Conservation (phyloP, 352 stramenopile genomes). For the Phytophthora sp. region DNA sequence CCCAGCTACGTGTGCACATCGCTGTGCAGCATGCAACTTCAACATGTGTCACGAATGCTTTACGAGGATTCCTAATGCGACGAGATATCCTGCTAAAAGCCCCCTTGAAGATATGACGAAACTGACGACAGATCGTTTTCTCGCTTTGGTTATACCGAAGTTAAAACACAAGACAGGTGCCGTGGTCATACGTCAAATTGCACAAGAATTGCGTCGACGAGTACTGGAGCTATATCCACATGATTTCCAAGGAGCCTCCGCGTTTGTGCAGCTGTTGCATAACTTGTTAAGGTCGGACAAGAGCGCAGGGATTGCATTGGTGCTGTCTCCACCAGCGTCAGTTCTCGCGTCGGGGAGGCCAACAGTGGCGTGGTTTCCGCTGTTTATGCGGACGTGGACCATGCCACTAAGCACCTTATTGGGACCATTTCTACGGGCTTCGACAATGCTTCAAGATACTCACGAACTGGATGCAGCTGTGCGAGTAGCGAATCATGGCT, state of each 20-base stretch:
- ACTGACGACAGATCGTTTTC: constrained; percentile 38
- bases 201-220: constrained; percentile 52
- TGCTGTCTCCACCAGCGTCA: constrained; percentile 30
- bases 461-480: constrained; percentile 54
- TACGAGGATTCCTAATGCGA: constrained; percentile 66
- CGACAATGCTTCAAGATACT: constrained; percentile 68
- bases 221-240: constrained; percentile 63
- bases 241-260: constrained; percentile 48
- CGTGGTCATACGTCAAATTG: constrained; percentile 43
- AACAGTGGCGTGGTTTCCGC: constrained; percentile 46
- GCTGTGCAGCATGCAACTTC: constrained; percentile 63
- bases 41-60: constrained; percentile 67
- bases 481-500: constrained; percentile 23
- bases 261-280: constrained; percentile 48
- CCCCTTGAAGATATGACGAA: constrained; percentile 18
- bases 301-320: constrained; percentile 45
- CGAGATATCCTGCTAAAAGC: constrained; percentile 12
- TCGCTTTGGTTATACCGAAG: constrained; percentile 41
- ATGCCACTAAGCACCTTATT: constrained; percentile 66
- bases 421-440: constrained; percentile 68
- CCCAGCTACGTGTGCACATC: constrained; percentile 40
- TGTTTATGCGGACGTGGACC: constrained; percentile 51
- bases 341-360: constrained; percentile 21
- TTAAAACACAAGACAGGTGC: constrained; percentile 24
- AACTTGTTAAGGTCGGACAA: constrained; percentile 47